Percentiles rank a stretch among this genome's conserved stretches.
Conservation (phyloP, 176 grass and related monocot species). For the Oryza coarctata region DNA sequence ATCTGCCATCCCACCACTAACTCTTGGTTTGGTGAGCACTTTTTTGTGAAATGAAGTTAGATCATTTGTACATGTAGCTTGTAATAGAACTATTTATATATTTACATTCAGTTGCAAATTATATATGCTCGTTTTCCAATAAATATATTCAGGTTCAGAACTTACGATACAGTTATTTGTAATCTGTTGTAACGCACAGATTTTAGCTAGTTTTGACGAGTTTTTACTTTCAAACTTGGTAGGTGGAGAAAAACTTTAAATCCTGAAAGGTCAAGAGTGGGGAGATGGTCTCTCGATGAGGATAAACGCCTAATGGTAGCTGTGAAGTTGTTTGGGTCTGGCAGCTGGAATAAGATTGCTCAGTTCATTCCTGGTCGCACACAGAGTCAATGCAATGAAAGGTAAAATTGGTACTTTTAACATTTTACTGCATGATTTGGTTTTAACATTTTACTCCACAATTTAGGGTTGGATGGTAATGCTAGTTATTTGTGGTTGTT, state of each 20-base stretch:
- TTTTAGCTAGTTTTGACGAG: not conserved
- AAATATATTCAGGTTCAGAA: not conserved
- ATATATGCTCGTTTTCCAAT: not conserved
- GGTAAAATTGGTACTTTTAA: slow-evolving; percentile 47
- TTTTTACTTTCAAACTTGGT: slow-evolving; percentile 17
- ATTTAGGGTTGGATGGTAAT: slow-evolving; percentile 27
- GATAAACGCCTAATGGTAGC: slow-evolving; percentile 80
- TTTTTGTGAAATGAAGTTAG: not conserved
- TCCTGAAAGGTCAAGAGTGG: slow-evolving; percentile 73
- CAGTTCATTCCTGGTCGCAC: slow-evolving; percentile 83
- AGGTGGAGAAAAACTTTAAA: slow-evolving; percentile 83
- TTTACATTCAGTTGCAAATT: not conserved
- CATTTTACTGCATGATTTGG: slow-evolving; percentile 22
- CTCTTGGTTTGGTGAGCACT: too few relatives aligned
- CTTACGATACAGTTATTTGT: not conserved
- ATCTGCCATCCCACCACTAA: not conserved
- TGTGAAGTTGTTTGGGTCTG: slow-evolving; percentile 66
- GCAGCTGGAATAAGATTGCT: slow-evolving; percentile 80
- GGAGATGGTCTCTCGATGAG: slow-evolving; percentile 85
- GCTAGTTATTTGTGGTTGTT: slow-evolving; percentile 27
- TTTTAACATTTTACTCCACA: slow-evolving; percentile 22
- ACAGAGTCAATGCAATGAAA: slow-evolving; percentile 75
- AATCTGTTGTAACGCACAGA: not conserved
- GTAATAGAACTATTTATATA: not conserved
- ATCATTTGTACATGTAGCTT: not conserved